Conservation (phyloP, 139 green algal genomes). For the Chlorella sp. region DNA sequence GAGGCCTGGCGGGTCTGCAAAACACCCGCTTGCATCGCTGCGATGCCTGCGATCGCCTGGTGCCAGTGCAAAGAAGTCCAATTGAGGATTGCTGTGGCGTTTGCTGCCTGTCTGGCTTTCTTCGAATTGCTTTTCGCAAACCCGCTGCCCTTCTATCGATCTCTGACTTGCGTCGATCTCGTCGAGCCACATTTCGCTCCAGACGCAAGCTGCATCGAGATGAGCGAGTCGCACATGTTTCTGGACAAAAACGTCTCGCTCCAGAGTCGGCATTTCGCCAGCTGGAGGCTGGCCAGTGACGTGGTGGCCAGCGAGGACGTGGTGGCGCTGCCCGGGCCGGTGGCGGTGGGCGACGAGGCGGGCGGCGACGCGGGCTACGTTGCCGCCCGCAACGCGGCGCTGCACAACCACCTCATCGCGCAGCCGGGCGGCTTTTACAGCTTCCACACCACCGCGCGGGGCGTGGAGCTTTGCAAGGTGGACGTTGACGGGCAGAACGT, state of each 20-base stretch:
- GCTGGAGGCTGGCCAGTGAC: conserved; percentile 15
- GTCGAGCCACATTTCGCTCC: background rate
- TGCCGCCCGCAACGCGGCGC: background rate
- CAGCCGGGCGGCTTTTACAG: background rate
- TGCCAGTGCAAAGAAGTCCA: background rate
- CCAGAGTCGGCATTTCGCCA: conserved; percentile 2
- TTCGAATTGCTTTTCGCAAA: background rate
- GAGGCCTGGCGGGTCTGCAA: background rate
- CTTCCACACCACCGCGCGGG: background rate
- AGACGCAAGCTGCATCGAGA: background rate
- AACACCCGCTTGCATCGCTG: background rate
- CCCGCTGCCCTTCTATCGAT: background rate
- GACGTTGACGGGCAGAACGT: background rate
- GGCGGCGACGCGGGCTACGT: conserved; percentile 21
- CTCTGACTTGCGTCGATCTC: background rate
- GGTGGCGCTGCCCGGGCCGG: background rate
- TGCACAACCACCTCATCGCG: conserved; percentile 4
- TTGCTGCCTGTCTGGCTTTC: background rate
- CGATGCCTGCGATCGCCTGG: background rate
- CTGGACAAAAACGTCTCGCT: background rate
- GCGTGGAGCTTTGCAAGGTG: background rate
- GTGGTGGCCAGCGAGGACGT: background rate
- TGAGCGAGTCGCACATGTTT: background rate
- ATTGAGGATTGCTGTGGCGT: background rate
- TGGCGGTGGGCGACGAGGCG: background rate